phyloP scores from a whole-genome alignment of 1,139 yeast species.

The Zhuliangozyma parablackwelliae region DNA sequence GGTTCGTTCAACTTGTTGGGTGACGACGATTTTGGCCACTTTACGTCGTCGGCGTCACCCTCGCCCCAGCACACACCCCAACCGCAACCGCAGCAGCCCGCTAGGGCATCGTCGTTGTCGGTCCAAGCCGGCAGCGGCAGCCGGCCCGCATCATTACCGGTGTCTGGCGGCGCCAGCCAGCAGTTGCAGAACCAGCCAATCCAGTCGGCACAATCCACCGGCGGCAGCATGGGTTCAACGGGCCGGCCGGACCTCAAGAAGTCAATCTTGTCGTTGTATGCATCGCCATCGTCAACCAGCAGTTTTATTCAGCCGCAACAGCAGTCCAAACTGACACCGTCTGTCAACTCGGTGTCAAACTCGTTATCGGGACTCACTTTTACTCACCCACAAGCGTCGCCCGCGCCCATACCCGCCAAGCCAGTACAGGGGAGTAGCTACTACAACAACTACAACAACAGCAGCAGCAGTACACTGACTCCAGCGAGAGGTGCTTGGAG shows the following conservation, averaged over 20 bases:
- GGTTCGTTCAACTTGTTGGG: conserved; percentile 20
- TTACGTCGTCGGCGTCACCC: conserved; percentile 26
- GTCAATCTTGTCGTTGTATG: conserved; percentile 83
- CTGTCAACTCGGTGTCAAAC: conserved; percentile 21
- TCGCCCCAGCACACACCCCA: conserved; percentile 8
- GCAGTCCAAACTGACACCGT: conserved; percentile 8
- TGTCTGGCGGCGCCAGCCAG: too few species aligned
- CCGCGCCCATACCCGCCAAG: too few species aligned
- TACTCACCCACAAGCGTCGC: too few species aligned
- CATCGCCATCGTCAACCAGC: conserved; percentile 55
- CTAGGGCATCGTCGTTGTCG: conserved; percentile 2
- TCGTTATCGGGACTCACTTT: conserved; percentile 31
- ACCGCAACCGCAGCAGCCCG: conserved; percentile 6
- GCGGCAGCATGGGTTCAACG: conserved; percentile 22
- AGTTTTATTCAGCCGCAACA: conserved; percentile 25
- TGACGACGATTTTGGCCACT: conserved; percentile 43
- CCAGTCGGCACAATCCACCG: conserved; percentile 32
- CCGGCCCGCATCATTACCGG: not conserved
- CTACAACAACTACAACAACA: too few species aligned
- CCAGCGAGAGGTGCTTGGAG: conserved; percentile 17
- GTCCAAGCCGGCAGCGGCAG: conserved; percentile 1
- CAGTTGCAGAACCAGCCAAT: conserved; percentile 1
- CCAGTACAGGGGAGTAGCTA: too few species aligned
- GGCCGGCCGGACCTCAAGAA: conserved; percentile 69
- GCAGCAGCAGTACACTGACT: too few species aligned